Evolutionary conservation across 129 eudicot genomes (phyloP).

Genomic region (Deinandra increscens): DNA sequence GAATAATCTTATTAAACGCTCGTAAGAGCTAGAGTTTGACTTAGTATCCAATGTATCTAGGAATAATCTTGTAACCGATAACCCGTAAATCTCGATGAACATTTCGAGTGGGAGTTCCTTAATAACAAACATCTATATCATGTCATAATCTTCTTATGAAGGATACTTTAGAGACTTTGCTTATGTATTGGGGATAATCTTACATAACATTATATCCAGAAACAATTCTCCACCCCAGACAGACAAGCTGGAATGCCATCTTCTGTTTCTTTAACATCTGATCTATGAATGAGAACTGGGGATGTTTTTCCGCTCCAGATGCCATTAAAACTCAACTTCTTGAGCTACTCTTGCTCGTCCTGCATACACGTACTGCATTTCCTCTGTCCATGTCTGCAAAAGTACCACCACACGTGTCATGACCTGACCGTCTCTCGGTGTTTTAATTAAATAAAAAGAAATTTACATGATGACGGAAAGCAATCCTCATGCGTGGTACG

Average conservation of each 20-base stretch:
- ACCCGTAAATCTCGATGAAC: constrained; percentile 13
- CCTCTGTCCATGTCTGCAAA: constrained; percentile 91
- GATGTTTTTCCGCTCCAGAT: neutral
- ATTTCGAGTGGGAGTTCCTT: neutral
- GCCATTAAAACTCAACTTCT: constrained; percentile 57
- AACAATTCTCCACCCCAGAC: neutral
- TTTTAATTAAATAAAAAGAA: neutral
- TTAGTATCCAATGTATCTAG: neutral
- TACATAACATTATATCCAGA: neutral
- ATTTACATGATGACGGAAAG: constrained; percentile 83
- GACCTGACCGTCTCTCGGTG: too few species aligned
- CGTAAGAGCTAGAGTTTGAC: neutral
- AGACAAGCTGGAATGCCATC: neutral
- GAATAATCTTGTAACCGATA: constrained; percentile 23
- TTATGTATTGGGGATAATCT: too few species aligned
- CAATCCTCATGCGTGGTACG: constrained; percentile 74
- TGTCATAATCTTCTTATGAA: too few species aligned
- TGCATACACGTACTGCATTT: constrained; percentile 76
- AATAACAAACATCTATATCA: neutral
- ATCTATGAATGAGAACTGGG: neutral
- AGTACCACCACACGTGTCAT: neutral
- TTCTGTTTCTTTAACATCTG: neutral
- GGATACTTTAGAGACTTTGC: too few species aligned
- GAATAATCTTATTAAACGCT: constrained; percentile 16
- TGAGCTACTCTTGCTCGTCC: constrained; percentile 67